A percentile compares a stretch with the other conserved stretches of the same genome.
Conservation (phyloP, 2,329 filamentous ascomycete genomes). For the Penicillium italicum region DNA sequence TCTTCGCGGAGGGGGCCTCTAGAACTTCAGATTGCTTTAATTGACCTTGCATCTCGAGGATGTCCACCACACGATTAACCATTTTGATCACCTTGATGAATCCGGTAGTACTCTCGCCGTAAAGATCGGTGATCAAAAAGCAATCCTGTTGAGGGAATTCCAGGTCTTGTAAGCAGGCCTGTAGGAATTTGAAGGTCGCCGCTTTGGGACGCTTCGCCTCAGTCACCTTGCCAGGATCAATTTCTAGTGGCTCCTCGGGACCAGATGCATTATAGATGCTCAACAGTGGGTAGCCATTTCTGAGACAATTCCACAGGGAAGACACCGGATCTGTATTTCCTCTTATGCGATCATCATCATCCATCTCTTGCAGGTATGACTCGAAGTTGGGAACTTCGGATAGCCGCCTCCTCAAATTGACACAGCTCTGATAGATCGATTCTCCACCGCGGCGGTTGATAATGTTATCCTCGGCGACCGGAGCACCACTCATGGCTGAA, state of each 20-base stretch:
- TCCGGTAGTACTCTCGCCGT: conserved; percentile 90
- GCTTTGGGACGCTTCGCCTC: conserved; percentile 79
- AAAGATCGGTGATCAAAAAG: conserved; percentile 87
- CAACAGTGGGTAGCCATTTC: conserved; percentile 78
- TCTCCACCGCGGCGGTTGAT: conserved; percentile 97
- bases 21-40: conserved; percentile 59
- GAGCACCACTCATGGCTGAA: conserved; percentile 33
- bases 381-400: conserved; percentile 81
- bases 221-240: conserved; percentile 60
- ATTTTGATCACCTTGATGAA: conserved; percentile 97
- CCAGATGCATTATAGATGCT: conserved; percentile 83
- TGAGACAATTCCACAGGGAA: conserved; percentile 82
- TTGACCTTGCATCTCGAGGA: conserved; percentile 73
- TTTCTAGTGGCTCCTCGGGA: conserved; percentile 63
- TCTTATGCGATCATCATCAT: conserved; percentile 62
- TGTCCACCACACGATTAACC: conserved; percentile 86
- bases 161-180: conserved; percentile 80
- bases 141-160: conserved; percentile 75
- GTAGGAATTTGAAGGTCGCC: conserved; percentile 86
- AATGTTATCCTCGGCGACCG: conserved; percentile 78
- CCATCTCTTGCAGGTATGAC: conserved; percentile 66
- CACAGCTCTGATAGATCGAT: conserved; percentile 93
- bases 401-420: conserved; percentile 76
- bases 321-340: conserved; percentile 75
- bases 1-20: conserved; percentile 48